Conservation (phyloP, 805 yeast genomes). For the Metschnikowia gelsemii region DNA sequence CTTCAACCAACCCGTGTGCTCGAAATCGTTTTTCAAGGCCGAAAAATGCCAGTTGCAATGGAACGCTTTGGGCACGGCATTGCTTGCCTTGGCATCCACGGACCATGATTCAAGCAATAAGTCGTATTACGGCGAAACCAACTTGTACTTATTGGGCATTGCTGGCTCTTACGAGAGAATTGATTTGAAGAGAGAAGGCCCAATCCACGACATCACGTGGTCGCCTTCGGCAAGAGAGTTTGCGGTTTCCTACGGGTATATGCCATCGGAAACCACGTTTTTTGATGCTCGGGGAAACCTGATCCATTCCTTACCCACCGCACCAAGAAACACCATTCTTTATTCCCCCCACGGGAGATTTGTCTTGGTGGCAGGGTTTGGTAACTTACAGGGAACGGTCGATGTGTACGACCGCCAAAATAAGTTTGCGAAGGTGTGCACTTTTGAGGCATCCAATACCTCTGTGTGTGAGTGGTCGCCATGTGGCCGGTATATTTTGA, state of each 20-base stretch:
- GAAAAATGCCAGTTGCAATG: constrained; percentile 90
- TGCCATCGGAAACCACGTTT: constrained; percentile 95
- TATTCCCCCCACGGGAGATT: constrained; percentile 94
- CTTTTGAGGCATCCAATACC: constrained; percentile 90
- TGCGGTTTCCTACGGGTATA: constrained; percentile 94
- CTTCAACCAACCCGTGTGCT: constrained; percentile 73
- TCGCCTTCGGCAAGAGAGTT: constrained; percentile 94
- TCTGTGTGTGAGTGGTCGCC: constrained; percentile 99
- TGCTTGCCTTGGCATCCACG: constrained; percentile 89
- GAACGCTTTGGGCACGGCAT: constrained; percentile 93
- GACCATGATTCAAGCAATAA: constrained; percentile 94
- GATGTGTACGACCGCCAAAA: constrained; percentile 91
- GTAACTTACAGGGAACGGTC: constrained; percentile 94
- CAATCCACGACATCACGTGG: constrained; percentile 97
- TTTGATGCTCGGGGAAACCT: constrained; percentile 92
- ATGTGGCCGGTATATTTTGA: constrained; percentile 86
- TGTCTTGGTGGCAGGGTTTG: constrained; percentile 94
- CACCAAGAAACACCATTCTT: constrained; percentile 83
- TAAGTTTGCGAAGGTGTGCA: constrained; percentile 73
- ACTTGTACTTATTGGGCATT: constrained; percentile 84
- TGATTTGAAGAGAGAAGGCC: constrained; percentile 86
- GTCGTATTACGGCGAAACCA: constrained; percentile 95
- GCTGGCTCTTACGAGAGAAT: constrained; percentile 92
- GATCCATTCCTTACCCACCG: constrained; percentile 78
- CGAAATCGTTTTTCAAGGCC: constrained; percentile 91